Conservation (phyloP, 192 early-diverging fungal genomes). For the Dissophora globulifera region DNA sequence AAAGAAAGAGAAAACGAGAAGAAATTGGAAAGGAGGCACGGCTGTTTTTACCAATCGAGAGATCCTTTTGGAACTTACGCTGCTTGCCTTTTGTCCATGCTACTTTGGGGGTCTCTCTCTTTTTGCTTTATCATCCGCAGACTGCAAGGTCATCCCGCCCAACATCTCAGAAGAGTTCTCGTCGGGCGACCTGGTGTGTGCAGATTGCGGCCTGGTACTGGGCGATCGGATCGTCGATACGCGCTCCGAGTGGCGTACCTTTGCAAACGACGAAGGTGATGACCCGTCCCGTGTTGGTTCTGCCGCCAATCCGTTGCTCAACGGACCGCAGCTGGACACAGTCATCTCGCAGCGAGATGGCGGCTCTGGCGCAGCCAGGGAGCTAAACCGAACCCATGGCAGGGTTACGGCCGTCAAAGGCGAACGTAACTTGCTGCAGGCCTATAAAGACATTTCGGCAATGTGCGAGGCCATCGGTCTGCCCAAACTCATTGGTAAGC, state of each 20-base stretch:
- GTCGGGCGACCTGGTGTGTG: constrained; percentile 90
- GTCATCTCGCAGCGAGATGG: constrained; percentile 82
- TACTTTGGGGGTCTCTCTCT: too few relatives aligned
- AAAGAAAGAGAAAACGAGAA: neutral
- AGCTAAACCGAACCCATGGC: constrained; percentile 78
- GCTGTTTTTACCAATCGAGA: too few relatives aligned
- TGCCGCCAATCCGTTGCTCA: constrained; percentile 80
- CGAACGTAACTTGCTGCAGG: constrained; percentile 77
- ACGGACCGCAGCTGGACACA: constrained; percentile 84
- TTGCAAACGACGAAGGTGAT: constrained; percentile 90
- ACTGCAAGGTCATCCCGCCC: constrained; percentile 81
- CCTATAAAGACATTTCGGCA: constrained; percentile 79
- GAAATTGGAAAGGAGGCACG: neutral
- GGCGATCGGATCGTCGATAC: constrained; percentile 93
- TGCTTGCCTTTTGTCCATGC: constrained; percentile 3
- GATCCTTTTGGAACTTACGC: constrained; percentile 17
- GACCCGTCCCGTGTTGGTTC: constrained; percentile 94
- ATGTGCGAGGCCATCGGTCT: constrained; percentile 88
- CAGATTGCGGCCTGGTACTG: constrained; percentile 88
- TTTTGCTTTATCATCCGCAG: too few relatives aligned
- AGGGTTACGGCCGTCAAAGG: constrained; percentile 77
- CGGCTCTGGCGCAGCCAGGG: constrained; percentile 74
- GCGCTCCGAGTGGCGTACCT: constrained; percentile 97
- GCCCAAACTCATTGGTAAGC: constrained; percentile 68
- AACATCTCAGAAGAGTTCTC: constrained; percentile 94